Evolutionary conservation across 306 rosid genomes (phyloP).

Genomic region (Rubus idaeus): DNA sequence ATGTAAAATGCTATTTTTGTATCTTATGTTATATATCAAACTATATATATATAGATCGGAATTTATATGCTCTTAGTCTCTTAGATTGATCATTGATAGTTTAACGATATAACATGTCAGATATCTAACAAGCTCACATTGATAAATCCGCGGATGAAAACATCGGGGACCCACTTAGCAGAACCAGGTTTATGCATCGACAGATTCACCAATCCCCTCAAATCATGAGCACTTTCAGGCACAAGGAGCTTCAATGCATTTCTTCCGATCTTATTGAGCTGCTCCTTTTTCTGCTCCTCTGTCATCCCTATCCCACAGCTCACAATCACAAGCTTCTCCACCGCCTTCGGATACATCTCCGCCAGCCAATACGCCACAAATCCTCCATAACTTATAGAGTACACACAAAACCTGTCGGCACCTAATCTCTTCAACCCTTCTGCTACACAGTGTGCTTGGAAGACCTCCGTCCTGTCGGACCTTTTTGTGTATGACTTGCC

Average conservation of each 20-base stretch:
- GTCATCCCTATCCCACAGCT: slow-evolving; percentile 41
- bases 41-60: neutral
- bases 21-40: neutral
- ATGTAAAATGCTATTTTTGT: neutral
- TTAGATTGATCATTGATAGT: too few species aligned
- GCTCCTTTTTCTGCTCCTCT: slow-evolving; percentile 34
- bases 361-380: slow-evolving; percentile 44
- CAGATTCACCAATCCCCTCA: slow-evolving; percentile 24
- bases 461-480: slow-evolving; percentile 30
- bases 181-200: slow-evolving; percentile 22
- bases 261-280: slow-evolving; percentile 31
- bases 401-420: slow-evolving; percentile 21
- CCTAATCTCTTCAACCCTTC: slow-evolving; percentile 40
- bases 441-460: slow-evolving; percentile 34
- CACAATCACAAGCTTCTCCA: slow-evolving; percentile 43
- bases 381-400: slow-evolving; percentile 47
- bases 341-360: slow-evolving; percentile 32
- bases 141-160: slow-evolving; percentile 20
- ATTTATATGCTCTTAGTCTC: neutral
- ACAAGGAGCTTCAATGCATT: slow-evolving; percentile 35
- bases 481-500: slow-evolving; percentile 36
- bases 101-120: neutral
- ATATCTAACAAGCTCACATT: slow-evolving; percentile 4
- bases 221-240: slow-evolving; percentile 33
- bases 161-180: slow-evolving; percentile 31